Conservation (phyloP, 495 filamentous ascomycete genomes). For the Ramalina intermedia region DNA sequence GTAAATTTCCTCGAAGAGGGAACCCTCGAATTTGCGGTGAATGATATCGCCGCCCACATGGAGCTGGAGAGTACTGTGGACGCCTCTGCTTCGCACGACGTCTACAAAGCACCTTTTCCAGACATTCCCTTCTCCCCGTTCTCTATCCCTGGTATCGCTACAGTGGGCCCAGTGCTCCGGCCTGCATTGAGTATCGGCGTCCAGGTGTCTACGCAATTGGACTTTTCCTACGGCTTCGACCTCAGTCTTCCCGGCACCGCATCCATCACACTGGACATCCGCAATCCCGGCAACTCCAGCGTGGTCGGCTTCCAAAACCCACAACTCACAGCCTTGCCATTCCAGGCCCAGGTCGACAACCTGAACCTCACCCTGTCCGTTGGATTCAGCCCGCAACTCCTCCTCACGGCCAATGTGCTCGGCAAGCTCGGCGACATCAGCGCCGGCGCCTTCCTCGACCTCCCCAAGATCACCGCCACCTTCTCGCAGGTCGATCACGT, state of each 20-base stretch:
- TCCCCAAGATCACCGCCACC: constrained; percentile 15
- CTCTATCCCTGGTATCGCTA: constrained; percentile 19
- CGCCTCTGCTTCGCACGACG: constrained; percentile 3
- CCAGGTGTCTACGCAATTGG: constrained; percentile 8
- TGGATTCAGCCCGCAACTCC: constrained; percentile 17
- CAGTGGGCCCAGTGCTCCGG: constrained; percentile 17
- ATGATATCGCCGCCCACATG: constrained; percentile 17
- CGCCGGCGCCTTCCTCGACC: constrained; percentile 16
- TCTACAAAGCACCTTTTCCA: constrained; percentile 13
- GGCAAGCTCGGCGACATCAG: constrained; percentile 5
- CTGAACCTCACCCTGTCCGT: constrained; percentile 12
- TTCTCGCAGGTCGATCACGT: constrained; percentile 8
- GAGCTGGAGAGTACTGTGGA: constrained; percentile 17
- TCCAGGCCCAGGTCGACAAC: constrained; percentile 11
- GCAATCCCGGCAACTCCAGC: constrained; percentile 10
- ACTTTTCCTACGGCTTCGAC: constrained; percentile 22
- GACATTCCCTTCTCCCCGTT: constrained; percentile 18
- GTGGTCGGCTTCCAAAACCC: constrained; percentile 18
- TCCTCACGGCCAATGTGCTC: constrained; percentile 17
- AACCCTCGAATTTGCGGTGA: constrained; percentile 14
- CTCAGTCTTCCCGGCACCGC: constrained; percentile 18
- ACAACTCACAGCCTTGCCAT: constrained; percentile 15
- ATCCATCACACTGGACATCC: constrained; percentile 14
- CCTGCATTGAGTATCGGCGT: constrained; percentile 12
- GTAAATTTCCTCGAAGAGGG: constrained; percentile 12